Base-by-base conservation (phyloP, 345 rosid genomes). In the Sonneratia alba region DNA sequence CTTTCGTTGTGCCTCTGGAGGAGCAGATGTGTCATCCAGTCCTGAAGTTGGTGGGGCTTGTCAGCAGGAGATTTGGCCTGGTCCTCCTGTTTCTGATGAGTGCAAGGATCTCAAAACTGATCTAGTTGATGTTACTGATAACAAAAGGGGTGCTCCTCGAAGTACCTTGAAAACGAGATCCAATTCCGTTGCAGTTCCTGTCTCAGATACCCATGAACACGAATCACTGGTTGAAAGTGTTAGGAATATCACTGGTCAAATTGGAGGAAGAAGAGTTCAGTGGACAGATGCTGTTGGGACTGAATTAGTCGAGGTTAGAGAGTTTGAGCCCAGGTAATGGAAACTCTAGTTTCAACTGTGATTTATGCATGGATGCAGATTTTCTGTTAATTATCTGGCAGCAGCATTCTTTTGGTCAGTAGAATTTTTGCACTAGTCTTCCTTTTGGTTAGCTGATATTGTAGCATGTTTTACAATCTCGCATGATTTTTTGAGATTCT, bases 251-350 rank as follows among this genome's bases (percentile, higher is more conserved):
- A 70, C 83, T 61, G 83, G 83, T 74, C 86, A 87, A 38, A 27
- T 40, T 70, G 69, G 72, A n/a, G 95, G 82, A 74, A 80, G 96
- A 76, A 95, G 86, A 87, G 98, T 95, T 80, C 98, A 89, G 83
- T 95, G 99, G 99, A 87, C 91, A 18, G 98, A 95, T 88, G 84
- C 85, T 77, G 83, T 88, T 82, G 98, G 99, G 61, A 89, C 83
- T 73, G 98, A 90, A 77, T 94, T 95, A 74, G 91, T 75, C 67
- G 94, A 95, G 82, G 83, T 92, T 80, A 83, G 88, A 81, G 99
- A 95, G 82, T 95, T 92, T 85, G 98, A 92, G 77, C 98, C 99
- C 68, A 95, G 99, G 98, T 96, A 89, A 66, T 64, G 7, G 43
- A 72, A 32, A 68, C 61, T 57, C 36, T n/a, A 40, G 10, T 36